phyloP scores from a whole-genome alignment of 1,284 basidiomycete species.

The Stereum hirsutum region DNA sequence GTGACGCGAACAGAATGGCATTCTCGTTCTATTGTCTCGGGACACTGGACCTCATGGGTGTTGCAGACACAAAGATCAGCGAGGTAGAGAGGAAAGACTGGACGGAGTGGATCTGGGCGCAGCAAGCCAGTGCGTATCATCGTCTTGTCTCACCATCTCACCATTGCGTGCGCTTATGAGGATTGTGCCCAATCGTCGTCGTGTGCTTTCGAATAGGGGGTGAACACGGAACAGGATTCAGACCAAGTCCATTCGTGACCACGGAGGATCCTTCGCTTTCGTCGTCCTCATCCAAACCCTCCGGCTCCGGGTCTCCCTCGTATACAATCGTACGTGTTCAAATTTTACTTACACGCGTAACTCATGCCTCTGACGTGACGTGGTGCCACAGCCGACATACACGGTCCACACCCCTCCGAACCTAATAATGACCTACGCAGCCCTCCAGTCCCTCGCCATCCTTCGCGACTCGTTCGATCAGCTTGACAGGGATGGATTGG shows the following conservation, averaged over 20 bases:
- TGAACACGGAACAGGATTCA: constrained; percentile 61
- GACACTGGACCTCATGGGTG: constrained; percentile 63
- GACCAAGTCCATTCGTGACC: constrained; percentile 65
- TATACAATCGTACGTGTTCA: no score
- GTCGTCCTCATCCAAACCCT: not conserved
- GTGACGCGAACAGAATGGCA: constrained; percentile 60
- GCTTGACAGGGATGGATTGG: constrained; percentile 57
- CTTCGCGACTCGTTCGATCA: constrained; percentile 71
- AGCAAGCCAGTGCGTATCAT: constrained; percentile 52
- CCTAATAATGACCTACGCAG: constrained; percentile 91
- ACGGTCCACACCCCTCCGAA: constrained; percentile 52
- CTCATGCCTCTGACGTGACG: no score
- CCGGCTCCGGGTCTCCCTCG: constrained; percentile 12
- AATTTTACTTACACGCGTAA: no score
- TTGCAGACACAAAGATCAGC: constrained; percentile 38
- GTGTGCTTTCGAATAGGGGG: constrained; percentile 35
- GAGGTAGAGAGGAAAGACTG: constrained; percentile 50
- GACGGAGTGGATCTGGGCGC: constrained; percentile 82
- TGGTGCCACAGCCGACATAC: no score
- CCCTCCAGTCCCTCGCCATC: constrained; percentile 71
- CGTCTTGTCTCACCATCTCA: not conserved
- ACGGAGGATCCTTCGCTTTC: constrained; percentile 10
- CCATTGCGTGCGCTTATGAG: not conserved
- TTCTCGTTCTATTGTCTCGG: constrained; percentile 82
- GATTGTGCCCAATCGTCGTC: not conserved